Base-by-base conservation (phyloP, 2,329 filamentous ascomycete species). In the Dothistroma septosporum region DNA sequence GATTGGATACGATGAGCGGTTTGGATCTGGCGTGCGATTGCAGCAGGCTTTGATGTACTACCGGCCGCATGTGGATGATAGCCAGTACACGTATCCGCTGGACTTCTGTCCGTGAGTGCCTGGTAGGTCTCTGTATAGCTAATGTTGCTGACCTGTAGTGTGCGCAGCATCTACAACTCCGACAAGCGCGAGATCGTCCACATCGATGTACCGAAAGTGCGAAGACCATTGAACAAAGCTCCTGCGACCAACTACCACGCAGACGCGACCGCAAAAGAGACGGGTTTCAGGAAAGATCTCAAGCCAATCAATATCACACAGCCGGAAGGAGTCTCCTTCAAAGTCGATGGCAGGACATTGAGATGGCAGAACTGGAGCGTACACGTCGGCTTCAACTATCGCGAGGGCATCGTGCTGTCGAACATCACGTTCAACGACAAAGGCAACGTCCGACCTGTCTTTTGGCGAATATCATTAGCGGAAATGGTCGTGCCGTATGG, bases 41-140 rank as follows among this genome's bases (percentile, higher is more conserved):
- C 92, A 97, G 77, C 92, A 97, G 77, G 92, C 91, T 1, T 80
- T 97, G 58, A 96, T 96, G 91, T 97, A 97, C 80, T 97, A 95
- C 76, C 87, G 92, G 16, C 92, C 92, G 3, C 82, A 93, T 68
- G 72, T 88, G 19, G 92, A 96, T 70, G 90, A 93, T 77, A 91
- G 85, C 75, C 92, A 96, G 77, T 97, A 97, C 76, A 88, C 89
- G 44, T 96, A 88, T 72, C 92, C 92, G 0, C 83, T 97, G 56
- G 92, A 97, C 76, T 97, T 97, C 77, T 96, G 91, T 72, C 92
- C 92, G 0, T 37, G 2, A 37, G 35, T 37, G 4, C 22, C 22
- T 10, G 5, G 8, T 19, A 10, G 0, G 6, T 35, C 50, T 53
- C 28, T 21, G 12, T n/a, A 16, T 33, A 6, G 28, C 22, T n/a